Conservation (phyloP, 1,284 basidiomycete genomes). For the Trichosporon sp. region DNA sequence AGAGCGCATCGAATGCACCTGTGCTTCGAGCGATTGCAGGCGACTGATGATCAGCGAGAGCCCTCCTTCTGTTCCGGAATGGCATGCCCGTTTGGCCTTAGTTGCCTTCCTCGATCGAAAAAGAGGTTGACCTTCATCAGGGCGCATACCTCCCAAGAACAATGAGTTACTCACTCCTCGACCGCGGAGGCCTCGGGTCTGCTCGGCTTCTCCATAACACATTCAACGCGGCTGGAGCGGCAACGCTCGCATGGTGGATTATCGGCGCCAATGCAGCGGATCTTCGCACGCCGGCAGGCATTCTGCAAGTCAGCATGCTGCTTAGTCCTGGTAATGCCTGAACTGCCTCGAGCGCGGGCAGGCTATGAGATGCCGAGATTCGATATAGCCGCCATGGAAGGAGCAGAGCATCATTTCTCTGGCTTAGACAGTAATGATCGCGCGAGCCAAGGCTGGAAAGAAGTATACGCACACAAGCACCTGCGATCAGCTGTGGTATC, state of each 20-base stretch:
- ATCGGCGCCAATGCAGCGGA: slow-evolving; percentile 59
- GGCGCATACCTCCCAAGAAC: not conserved
- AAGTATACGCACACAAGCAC: slow-evolving; percentile 3
- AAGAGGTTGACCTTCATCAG: not conserved
- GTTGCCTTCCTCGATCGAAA: not conserved
- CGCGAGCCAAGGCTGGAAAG: no score
- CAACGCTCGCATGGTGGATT: slow-evolving; percentile 80
- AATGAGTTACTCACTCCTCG: slow-evolving; percentile 56
- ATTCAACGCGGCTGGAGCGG: slow-evolving; percentile 69
- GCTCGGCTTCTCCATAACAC: slow-evolving; percentile 82
- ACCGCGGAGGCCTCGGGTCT: slow-evolving; percentile 56
- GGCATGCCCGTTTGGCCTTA: not conserved
- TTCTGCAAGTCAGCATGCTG: slow-evolving; percentile 11
- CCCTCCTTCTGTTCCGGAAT: not conserved
- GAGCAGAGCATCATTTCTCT: not conserved
- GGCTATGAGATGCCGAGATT: not conserved
- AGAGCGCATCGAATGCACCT: slow-evolving; percentile 67
- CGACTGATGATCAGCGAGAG: slow-evolving; percentile 53
- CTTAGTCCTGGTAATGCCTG: not conserved
- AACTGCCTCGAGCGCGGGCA: not conserved
- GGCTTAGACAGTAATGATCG: no score
- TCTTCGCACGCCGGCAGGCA: slow-evolving; percentile 48
- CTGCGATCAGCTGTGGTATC: not conserved
- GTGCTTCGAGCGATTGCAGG: slow-evolving; percentile 70
- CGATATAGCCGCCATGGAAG: not conserved